These are phyloP conservation scores for Aaosphaeria pasadenensis DNA, from an alignment of 2,329 filamentous ascomycete species.

Conservation along the genomic window DNA sequence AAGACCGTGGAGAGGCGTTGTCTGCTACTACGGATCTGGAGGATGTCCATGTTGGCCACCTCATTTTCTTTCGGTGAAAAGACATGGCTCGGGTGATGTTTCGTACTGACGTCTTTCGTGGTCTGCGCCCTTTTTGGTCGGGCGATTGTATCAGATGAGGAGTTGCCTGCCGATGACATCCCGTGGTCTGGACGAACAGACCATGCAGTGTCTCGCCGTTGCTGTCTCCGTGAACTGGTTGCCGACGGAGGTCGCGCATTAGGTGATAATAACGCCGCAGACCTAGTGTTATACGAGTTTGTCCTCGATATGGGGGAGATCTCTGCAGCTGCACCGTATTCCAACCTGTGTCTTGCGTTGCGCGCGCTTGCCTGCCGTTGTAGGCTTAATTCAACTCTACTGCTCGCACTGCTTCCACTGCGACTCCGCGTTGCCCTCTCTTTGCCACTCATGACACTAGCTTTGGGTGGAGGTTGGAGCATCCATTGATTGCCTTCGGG, in stretches of 20 bases:
- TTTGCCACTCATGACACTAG: constrained; percentile 88
- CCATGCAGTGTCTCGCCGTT: constrained; percentile 26
- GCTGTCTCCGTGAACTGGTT: constrained; percentile 26
- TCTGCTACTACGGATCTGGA: constrained; percentile 23
- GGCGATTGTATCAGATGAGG: constrained; percentile 20
- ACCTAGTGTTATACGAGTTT: constrained; percentile 30
- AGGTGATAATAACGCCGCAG: constrained; percentile 14
- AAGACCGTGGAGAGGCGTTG: constrained; percentile 34
- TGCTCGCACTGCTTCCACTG: constrained; percentile 47
- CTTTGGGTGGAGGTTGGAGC: constrained; percentile 86
- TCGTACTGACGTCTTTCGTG: neutral
- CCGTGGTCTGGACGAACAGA: constrained; percentile 20
- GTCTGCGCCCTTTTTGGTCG: constrained; percentile 3
- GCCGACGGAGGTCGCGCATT: constrained; percentile 32
- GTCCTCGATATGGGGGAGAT: constrained; percentile 33
- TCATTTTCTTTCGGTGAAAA: constrained; percentile 4
- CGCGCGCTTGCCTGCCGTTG: constrained; percentile 39
- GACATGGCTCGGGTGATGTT: neutral
- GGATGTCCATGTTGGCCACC: constrained; percentile 14
- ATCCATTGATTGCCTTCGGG: constrained; percentile 80
- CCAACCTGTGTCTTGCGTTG: constrained; percentile 34
- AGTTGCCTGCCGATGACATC: constrained; percentile 11
- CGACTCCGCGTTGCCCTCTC: constrained; percentile 62
- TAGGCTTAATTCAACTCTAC: constrained; percentile 36
- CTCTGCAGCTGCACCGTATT: constrained; percentile 33